Evolutionary conservation across 1,284 basidiomycete genomes (phyloP).

Genomic region (Trametes hirsuta): DNA sequence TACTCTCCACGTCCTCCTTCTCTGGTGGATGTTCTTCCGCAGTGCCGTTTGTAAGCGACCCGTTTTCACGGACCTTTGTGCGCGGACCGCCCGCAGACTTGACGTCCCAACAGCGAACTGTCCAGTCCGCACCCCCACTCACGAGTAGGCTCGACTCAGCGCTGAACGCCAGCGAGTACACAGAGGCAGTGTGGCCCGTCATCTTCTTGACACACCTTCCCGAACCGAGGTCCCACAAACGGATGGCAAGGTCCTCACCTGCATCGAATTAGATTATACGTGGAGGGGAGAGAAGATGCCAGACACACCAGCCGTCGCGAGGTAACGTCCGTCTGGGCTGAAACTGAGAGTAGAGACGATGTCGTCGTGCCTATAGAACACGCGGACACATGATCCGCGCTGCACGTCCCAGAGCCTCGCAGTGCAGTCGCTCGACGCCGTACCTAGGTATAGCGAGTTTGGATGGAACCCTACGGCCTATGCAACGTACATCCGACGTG

Average conservation of each 20-base stretch:
- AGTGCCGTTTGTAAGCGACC: slow-evolving; percentile 37
- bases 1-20: slow-evolving; percentile 48
- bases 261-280: slow-evolving; percentile 4
- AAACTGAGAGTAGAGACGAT: slow-evolving; percentile 88
- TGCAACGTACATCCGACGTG: slow-evolving; percentile 5
- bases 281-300: neutral
- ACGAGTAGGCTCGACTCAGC: slow-evolving; percentile 91
- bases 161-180: slow-evolving; percentile 92
- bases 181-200: slow-evolving; percentile 88
- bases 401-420: slow-evolving; percentile 99
- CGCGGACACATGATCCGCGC: slow-evolving; percentile 88
- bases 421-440: slow-evolving; percentile 95
- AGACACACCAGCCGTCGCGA: slow-evolving; percentile 84
- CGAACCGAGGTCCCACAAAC: slow-evolving; percentile 95
- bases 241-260: slow-evolving; percentile 93
- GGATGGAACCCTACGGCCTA: slow-evolving; percentile 97
- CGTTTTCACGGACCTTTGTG: slow-evolving; percentile 58
- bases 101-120: slow-evolving; percentile 97
- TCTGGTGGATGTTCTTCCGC: slow-evolving; percentile 23
- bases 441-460: slow-evolving; percentile 96
- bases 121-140: slow-evolving; percentile 91
- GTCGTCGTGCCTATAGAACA: slow-evolving; percentile 96
- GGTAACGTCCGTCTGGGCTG: slow-evolving; percentile 91
- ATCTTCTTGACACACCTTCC: slow-evolving; percentile 96
- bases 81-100: slow-evolving; percentile 75